phyloP scores from a whole-genome alignment of 1,139 yeast species.

The Kodamaea plutei region DNA sequence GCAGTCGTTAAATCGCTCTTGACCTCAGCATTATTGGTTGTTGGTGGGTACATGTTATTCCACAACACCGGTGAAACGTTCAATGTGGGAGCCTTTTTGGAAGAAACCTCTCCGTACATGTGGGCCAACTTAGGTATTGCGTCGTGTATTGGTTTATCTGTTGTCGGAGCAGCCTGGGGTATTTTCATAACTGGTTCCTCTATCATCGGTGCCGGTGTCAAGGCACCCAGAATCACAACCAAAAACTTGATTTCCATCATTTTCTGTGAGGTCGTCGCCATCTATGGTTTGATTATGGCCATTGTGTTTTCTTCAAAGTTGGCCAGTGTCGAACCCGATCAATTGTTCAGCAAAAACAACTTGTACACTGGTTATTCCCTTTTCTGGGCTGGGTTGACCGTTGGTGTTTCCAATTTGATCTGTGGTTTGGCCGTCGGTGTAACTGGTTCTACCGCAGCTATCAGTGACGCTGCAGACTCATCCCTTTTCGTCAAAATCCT shows the following conservation, averaged over 20 bases:
- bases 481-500: slow-evolving; percentile 91
- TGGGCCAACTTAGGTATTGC: slow-evolving; percentile 95
- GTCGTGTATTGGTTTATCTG: slow-evolving; percentile 90
- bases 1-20: slow-evolving; percentile 22
- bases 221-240: slow-evolving; percentile 95
- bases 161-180: slow-evolving; percentile 99
- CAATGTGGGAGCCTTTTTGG: slow-evolving; percentile 84
- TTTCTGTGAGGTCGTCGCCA: slow-evolving; percentile 99
- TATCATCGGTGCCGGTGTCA: slow-evolving; percentile 96
- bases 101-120: slow-evolving; percentile 87
- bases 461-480: slow-evolving; percentile 96
- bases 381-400: slow-evolving; percentile 98
- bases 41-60: slow-evolving; percentile 71
- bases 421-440: slow-evolving; percentile 98
- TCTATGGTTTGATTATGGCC: slow-evolving; percentile 96
- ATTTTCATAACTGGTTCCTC: slow-evolving; percentile 94
- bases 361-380: slow-evolving; percentile 89
- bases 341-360: slow-evolving; percentile 73
- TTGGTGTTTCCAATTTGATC: slow-evolving; percentile 86
- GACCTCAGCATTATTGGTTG: slow-evolving; percentile 29
- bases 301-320: slow-evolving; percentile 93
- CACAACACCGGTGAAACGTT: slow-evolving; percentile 89
- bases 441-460: slow-evolving; percentile 97
- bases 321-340: slow-evolving; percentile 61
- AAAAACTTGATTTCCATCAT: slow-evolving; percentile 94